Percentiles rank a stretch among this genome's conserved stretches.
Evolutionary conservation across 2,329 filamentous ascomycete species (phyloP).

Genomic region (Dendryphion nanum): DNA sequence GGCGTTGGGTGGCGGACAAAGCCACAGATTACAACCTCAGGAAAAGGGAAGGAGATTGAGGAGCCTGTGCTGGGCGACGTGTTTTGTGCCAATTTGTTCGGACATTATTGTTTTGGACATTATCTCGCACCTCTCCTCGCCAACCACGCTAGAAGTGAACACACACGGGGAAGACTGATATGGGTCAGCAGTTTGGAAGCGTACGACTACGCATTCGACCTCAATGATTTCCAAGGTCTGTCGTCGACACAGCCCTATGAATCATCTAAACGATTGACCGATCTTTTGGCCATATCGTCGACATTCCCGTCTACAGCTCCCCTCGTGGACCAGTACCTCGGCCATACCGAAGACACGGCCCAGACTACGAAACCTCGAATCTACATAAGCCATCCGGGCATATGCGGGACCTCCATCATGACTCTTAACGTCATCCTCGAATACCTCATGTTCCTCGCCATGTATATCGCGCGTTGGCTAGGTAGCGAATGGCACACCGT

Average conservation of each 20-base stretch:
- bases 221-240: slow-evolving; percentile 75
- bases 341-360: slow-evolving; percentile 5
- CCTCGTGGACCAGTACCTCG: slow-evolving; percentile 33
- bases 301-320: slow-evolving; percentile 63
- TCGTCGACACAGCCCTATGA: slow-evolving; percentile 69
- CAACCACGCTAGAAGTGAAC: slow-evolving; percentile 42
- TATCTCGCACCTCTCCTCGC: slow-evolving; percentile 71
- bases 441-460: slow-evolving; percentile 64
- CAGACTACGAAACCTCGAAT: slow-evolving; percentile 54
- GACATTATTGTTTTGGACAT: slow-evolving; percentile 87
- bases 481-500: slow-evolving; percentile 88
- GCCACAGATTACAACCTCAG: slow-evolving; percentile 47
- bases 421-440: slow-evolving; percentile 69
- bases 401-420: slow-evolving; percentile 80
- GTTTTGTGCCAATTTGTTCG: slow-evolving; percentile 91
- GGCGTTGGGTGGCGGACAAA: slow-evolving; percentile 55
- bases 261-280: slow-evolving; percentile 81
- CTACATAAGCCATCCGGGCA: slow-evolving; percentile 82
- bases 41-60: slow-evolving; percentile 19
- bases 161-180: slow-evolving; percentile 65
- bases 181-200: slow-evolving; percentile 87
- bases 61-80: slow-evolving; percentile 72
- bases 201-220: slow-evolving; percentile 54
- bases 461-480: slow-evolving; percentile 71
- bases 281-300: slow-evolving; percentile 74